Conservation (phyloP, 768 basidiomycete species). For the Tulasnella sp. region DNA sequence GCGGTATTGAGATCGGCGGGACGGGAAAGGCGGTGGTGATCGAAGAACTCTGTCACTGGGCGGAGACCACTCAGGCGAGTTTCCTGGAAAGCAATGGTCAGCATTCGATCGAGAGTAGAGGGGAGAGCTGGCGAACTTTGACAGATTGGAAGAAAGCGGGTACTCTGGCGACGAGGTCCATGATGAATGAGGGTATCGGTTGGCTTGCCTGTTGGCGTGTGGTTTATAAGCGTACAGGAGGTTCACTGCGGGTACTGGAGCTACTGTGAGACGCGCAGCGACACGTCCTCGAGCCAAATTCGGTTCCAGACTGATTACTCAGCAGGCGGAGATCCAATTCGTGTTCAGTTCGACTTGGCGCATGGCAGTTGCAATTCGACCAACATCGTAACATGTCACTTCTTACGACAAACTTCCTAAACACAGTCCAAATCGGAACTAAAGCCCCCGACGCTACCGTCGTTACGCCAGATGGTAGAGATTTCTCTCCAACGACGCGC, state of each 20-base stretch:
- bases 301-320: not conserved
- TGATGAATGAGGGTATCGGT: not conserved
- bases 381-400: not conserved
- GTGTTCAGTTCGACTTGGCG: not conserved
- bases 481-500: not conserved
- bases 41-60: slow-evolving; percentile 67
- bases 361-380: not conserved
- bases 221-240: no score
- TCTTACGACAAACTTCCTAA: not conserved
- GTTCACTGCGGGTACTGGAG: no score
- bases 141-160: slow-evolving; percentile 11
- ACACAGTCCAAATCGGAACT: not conserved
- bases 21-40: slow-evolving; percentile 67
- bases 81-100: slow-evolving; percentile 39
- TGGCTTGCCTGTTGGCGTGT: no score
- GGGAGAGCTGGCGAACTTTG: not conserved
- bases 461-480: not conserved
- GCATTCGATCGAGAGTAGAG: not conserved
- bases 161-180: slow-evolving; percentile 6
- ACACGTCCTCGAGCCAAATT: not conserved
- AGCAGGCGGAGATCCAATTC: not conserved
- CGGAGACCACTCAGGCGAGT: slow-evolving; percentile 65
- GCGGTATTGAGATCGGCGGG: slow-evolving; percentile 44
- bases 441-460: not conserved
- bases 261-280: not conserved